Base-by-base conservation (phyloP, 306 rosid species). In the Nissolia schottii region DNA sequence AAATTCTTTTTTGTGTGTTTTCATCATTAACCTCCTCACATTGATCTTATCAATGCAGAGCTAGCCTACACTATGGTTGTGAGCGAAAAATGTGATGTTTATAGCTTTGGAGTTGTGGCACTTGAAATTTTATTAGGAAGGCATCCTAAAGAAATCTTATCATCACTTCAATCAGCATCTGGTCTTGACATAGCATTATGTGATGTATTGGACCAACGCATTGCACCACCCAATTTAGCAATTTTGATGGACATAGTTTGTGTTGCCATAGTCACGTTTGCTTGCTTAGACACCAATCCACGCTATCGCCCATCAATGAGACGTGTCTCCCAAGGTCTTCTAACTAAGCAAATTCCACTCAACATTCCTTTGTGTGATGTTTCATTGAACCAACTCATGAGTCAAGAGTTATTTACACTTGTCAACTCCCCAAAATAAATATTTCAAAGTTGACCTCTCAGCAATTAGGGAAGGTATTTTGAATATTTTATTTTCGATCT, bases 91-190 rank as follows among this genome's bases (percentile, higher is more conserved):
- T 66, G 72, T 16, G 72, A 66, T 10, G 45, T 66, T 0, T 66
- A 66, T 18, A 66, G 72, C 19, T 66, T 66, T 28, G 72, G 72
- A 9, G 59, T 66, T 1, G 38, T 66, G 9, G 59, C 22, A 10
- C n/a, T 66, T 1, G 72, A 66, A 48, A 27, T 18, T 6, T 9
- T 66, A 6, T 22, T 66, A 15, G 72, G 72, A n/a, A 46, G 23
- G 6, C 73, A 67, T 19, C 73, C 60, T 3, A 13, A 12, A 0
- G 32, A 34, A 14, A 58, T 58, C 22, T 6, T 58, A 3, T 58
- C 64, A 15, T 58, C 41, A 58, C 64, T 29, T 7, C 41, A 29
- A 28, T 58, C 64, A 7, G 5, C 37, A 14, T 4, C 12, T 24
- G 2, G 12, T 29, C 41, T 2, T 28, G 24, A 8, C 64, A 58